Evolutionary conservation across 1,284 basidiomycete species (phyloP).

Genomic region (Stygiomarasmius scandens): DNA sequence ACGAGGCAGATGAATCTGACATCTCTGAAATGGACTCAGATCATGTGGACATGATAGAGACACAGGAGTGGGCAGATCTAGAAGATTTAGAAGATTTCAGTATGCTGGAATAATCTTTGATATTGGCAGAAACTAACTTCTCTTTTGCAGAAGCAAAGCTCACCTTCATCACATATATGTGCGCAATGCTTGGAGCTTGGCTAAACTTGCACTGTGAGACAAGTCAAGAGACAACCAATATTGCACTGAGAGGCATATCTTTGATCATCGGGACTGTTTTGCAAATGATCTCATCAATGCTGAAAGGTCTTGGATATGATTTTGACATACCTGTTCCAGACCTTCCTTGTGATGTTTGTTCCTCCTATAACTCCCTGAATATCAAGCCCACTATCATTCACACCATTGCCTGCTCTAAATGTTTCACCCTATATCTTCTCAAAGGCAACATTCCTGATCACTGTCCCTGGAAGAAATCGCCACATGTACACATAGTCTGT

Average conservation of each 20-base stretch:
- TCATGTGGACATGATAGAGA: too few species aligned
- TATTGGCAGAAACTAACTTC: too few species aligned
- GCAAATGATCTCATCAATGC: background rate
- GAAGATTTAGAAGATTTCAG: too few species aligned
- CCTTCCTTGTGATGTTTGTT: constrained; percentile 5
- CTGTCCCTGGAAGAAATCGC: background rate
- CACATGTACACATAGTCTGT: background rate
- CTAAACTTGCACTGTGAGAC: constrained; percentile 3
- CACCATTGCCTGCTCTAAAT: constrained; percentile 9
- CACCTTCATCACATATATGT: background rate
- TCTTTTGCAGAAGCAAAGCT: too few species aligned
- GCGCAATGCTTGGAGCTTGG: constrained; percentile 2
- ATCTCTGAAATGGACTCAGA: too few species aligned
- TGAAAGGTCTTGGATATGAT: background rate
- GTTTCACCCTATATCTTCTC: constrained; percentile 8
- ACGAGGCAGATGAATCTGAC: too few species aligned
- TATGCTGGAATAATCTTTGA: too few species aligned
- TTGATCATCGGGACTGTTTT: background rate
- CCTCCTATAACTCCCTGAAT: background rate
- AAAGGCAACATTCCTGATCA: background rate
- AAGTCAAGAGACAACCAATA: constrained; percentile 1
- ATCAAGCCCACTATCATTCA: constrained; percentile 4
- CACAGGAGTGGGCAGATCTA: too few species aligned
- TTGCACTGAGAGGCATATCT: background rate
- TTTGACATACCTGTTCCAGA: background rate